These are phyloP conservation scores for Trichosporon sp. DNA, from an alignment of 1,284 basidiomycete genomes.

Conservation along the genomic window DNA sequence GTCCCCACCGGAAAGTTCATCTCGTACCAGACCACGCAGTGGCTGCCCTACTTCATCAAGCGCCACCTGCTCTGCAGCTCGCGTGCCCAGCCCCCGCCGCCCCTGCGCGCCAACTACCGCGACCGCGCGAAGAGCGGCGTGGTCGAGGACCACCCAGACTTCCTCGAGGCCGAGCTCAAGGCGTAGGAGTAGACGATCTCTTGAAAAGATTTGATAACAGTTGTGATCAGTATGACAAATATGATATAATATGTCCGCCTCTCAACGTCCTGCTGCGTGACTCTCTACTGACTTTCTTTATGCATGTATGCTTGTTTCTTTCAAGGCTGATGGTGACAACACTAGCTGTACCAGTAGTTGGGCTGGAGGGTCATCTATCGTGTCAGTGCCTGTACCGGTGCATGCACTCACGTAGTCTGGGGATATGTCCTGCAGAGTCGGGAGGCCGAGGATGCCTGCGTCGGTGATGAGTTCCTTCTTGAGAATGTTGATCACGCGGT, in stretches of 20 bases:
- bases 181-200: neutral
- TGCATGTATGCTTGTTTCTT: neutral
- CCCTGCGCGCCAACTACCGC: neutral
- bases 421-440: neutral
- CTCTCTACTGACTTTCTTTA: neutral
- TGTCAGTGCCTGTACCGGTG: neutral
- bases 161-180: neutral
- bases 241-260: too few species aligned
- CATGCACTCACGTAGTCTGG: neutral
- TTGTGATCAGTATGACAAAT: neutral
- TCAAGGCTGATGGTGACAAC: neutral
- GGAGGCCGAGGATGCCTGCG: neutral
- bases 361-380: neutral
- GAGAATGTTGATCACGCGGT: constrained; percentile 25
- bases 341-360: neutral
- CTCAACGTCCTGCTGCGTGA: too few species aligned
- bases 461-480: constrained; percentile 38
- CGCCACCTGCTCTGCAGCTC: constrained; percentile 13
- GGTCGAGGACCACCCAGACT: neutral
- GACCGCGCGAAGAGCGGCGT: neutral
- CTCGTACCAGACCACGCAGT: constrained; percentile 26
- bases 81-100: neutral
- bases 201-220: neutral
- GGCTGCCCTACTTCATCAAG: constrained; percentile 25
- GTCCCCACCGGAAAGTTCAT: constrained; percentile 27